These are phyloP conservation scores for Pseudocercospora fijiensis DNA, from an alignment of 2,329 filamentous ascomycete species.

Conservation along the genomic window DNA sequence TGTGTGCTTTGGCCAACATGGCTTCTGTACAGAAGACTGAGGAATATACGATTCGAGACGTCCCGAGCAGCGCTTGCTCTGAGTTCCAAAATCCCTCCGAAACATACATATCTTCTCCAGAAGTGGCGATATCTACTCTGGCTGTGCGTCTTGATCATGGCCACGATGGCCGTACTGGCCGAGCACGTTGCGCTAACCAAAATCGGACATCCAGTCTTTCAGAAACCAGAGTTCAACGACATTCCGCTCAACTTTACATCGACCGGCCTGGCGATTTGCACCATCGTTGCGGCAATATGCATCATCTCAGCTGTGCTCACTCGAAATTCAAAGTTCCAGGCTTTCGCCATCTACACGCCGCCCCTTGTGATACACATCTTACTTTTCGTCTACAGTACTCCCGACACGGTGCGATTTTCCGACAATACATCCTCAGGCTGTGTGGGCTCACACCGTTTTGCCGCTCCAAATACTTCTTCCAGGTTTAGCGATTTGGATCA, in stretches of 20 bases:
- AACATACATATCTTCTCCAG: neutral
- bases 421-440: neutral
- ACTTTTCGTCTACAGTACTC: neutral
- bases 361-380: neutral
- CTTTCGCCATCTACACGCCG: neutral
- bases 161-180: neutral
- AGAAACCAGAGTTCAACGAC: neutral
- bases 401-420: neutral
- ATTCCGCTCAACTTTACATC: neutral
- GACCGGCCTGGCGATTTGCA: neutral
- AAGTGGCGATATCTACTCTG: neutral
- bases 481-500: neutral
- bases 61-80: neutral
- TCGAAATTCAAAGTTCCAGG: neutral
- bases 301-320: neutral
- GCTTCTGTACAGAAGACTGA: neutral
- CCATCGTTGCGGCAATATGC: neutral
- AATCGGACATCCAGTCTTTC: neutral
- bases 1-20: neutral
- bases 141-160: neutral
- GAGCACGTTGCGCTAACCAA: neutral
- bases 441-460: neutral
- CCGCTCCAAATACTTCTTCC: neutral
- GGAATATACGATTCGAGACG: neutral
- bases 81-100: neutral